A percentile compares a stretch with the other conserved stretches of the same genome.
phyloP scores from a whole-genome alignment of 1,284 basidiomycete genomes.

The Gymnopus androsaceus region DNA sequence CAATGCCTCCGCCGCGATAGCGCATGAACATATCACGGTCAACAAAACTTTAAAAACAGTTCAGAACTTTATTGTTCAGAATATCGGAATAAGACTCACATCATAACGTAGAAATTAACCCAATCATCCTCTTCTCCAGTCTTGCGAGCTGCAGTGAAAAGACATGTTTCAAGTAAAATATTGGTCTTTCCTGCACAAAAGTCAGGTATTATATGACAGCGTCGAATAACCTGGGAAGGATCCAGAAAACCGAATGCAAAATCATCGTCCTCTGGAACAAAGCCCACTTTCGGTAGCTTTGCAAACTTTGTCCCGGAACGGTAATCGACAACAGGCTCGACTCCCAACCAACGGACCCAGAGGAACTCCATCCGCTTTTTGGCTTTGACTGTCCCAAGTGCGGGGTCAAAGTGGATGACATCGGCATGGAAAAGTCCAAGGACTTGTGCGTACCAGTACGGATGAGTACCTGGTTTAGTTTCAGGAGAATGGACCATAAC shows the following conservation, averaged over 20 bases:
- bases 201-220: conserved; percentile 3
- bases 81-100: background rate
- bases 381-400: background rate
- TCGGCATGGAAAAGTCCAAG: conserved; percentile 22
- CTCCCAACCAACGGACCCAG: conserved; percentile 4
- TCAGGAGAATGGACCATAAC: conserved; percentile 25
- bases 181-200: conserved; percentile 1
- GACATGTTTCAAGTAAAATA: background rate
- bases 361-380: conserved; percentile 4
- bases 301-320: background rate
- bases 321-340: background rate
- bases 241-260: conserved; percentile 5
- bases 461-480: background rate
- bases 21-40: too few relatives aligned
- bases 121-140: background rate
- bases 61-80: background rate
- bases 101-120: background rate
- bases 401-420: conserved; percentile 21
- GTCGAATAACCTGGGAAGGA: background rate
- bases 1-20: background rate
- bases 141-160: background rate
- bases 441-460: conserved; percentile 18
- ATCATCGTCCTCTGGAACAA: background rate
- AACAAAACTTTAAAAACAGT: background rate
- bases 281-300: background rate